phyloP scores from a whole-genome alignment of 2,329 filamentous ascomycete species.

The Lecanicillium sp. region DNA sequence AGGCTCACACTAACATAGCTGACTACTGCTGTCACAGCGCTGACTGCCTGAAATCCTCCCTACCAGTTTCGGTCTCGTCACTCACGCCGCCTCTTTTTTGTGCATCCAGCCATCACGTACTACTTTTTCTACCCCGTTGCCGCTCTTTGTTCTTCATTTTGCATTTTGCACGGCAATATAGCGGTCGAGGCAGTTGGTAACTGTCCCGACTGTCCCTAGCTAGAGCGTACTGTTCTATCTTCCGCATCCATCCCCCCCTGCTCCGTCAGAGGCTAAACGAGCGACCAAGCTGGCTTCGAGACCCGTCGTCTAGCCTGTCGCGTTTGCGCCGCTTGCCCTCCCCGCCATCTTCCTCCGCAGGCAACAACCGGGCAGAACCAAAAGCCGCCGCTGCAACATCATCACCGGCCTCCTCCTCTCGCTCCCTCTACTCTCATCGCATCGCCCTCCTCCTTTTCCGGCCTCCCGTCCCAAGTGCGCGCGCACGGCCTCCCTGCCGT shows the following conservation, averaged over 20 bases:
- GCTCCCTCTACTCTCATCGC: too few relatives aligned
- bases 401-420: too few relatives aligned
- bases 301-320: background rate
- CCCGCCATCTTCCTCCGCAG: background rate
- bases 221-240: too few relatives aligned
- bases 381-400: too few relatives aligned
- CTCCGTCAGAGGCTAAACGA: too few relatives aligned
- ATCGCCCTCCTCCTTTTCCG: too few relatives aligned
- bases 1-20: too few relatives aligned
- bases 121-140: too few relatives aligned
- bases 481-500: background rate
- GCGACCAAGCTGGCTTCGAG: conserved; percentile 3
- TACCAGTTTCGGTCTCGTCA: conserved; percentile 5
- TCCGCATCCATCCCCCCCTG: background rate
- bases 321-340: conserved; percentile 11
- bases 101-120: conserved; percentile 4
- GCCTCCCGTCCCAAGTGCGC: background rate
- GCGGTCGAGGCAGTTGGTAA: background rate
- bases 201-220: background rate
- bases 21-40: background rate
- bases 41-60: conserved; percentile 6
- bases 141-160: background rate
- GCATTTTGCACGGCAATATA: background rate
- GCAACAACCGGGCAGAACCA: background rate
- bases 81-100: conserved; percentile 6